Evolutionary conservation across 169 alveolate genomes (phyloP), one percentile per base, ranked within the genome.

Genomic region (Sarcocystis neurona): DNA sequence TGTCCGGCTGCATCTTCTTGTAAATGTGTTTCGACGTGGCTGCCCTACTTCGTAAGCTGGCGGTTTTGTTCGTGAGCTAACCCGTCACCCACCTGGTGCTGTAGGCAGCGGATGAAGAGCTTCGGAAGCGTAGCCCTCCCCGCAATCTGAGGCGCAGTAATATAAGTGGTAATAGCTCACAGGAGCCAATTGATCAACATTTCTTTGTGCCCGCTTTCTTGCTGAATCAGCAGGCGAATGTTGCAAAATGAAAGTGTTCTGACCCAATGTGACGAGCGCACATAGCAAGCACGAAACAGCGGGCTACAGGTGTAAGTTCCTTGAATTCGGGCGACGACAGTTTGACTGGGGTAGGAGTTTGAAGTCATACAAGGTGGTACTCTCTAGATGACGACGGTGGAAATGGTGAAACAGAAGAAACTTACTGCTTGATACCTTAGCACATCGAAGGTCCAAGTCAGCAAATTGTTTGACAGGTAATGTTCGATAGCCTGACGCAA

Each of bases 91-190:
- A 63, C 75, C 75, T 63, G 75, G 43, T 63, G 75, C n/a, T 63
- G 75, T 4, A 63, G 75, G 43, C 75, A 63, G 39, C 75, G 75
- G 32, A 63, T n/a, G 75, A 63, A 63, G 43, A 63, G 41, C 43
- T 63, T 63, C 6, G 75, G 75, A 12, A 63, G 75, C 27, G 75
- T 41, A 30, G 43, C 75, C n/a, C 12, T 37, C 1, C 75, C 75
- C 6, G 75, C 75, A n/a, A 63, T 63, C 75, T 63, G 75, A 1
- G 43, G n/a, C 27, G n/a, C 4, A 5, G 4, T 2, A 27, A 10
- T 2, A 58, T n/a, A n/a, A n/a, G n/a, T n/a, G n/a, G n/a, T n/a
- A n/a, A n/a, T n/a, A n/a, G n/a, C n/a, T n/a, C n/a, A n/a, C n/a
- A n/a, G n/a, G n/a, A n/a, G n/a, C n/a, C n/a, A n/a, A n/a, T n/a